These are phyloP conservation scores for Neonectria punicea DNA, from an alignment of 2,329 filamentous ascomycete species.

Conservation along the genomic window DNA sequence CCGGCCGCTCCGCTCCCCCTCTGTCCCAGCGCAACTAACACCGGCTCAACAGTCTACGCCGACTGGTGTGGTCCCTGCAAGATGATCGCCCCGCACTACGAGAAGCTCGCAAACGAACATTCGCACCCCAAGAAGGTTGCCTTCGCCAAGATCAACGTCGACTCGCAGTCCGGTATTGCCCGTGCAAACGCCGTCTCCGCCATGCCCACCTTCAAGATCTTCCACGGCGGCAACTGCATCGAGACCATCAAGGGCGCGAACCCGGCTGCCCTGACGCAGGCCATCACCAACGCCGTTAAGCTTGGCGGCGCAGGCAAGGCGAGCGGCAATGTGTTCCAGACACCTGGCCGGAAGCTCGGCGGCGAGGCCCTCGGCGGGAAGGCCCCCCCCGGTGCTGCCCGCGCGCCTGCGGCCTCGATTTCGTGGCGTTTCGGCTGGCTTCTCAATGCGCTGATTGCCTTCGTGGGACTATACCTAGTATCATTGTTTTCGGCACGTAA, in stretches of 20 bases:
- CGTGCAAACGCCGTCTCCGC: conserved; percentile 82
- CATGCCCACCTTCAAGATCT: conserved; percentile 95
- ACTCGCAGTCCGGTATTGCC: conserved; percentile 81
- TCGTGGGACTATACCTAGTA: conserved; percentile 70
- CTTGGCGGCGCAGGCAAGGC: conserved; percentile 56
- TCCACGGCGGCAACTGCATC: conserved; percentile 77
- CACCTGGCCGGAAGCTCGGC: conserved; percentile 68
- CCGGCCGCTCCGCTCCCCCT: conserved; percentile 7
- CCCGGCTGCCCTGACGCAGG: conserved; percentile 76
- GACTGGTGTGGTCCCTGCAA: conserved; percentile 97
- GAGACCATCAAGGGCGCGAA: conserved; percentile 87
- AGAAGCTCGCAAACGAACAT: conserved; percentile 82
- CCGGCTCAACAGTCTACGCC: conserved; percentile 77
- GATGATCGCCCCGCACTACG: conserved; percentile 88
- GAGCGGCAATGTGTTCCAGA: conserved; percentile 61
- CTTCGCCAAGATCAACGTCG: conserved; percentile 93
- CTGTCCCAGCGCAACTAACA: conserved; percentile 38
- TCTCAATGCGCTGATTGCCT: conserved; percentile 61
- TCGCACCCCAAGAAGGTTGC: conserved; percentile 84
- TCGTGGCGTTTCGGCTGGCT: conserved; percentile 54
- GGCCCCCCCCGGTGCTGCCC: conserved; percentile 27
- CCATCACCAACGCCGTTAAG: conserved; percentile 76
- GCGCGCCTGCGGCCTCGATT: conserved; percentile 31
- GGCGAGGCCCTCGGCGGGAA: conserved; percentile 43
- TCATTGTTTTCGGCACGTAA: conserved; percentile 68